Evolutionary conservation across 2,329 filamentous ascomycete species (phyloP).

Genomic region (Trichoderma pleuroti): DNA sequence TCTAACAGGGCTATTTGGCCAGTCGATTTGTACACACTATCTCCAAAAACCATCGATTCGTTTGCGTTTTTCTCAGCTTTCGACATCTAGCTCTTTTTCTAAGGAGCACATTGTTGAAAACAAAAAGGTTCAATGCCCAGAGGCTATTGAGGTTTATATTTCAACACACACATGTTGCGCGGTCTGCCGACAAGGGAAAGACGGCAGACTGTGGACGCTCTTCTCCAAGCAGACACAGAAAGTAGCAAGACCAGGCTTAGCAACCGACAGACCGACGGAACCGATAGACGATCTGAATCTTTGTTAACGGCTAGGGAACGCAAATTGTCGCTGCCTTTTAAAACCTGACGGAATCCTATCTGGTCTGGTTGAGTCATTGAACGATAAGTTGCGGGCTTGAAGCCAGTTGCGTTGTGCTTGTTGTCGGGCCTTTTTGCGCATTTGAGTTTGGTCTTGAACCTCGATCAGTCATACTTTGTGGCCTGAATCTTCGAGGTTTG

Average conservation of each 20-base stretch:
- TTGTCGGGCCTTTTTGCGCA: no score
- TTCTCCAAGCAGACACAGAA: slow-evolving; percentile 60
- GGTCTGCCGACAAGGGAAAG: slow-evolving; percentile 53
- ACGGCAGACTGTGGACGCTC: slow-evolving; percentile 56
- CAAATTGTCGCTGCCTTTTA: no score
- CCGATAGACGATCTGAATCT: slow-evolving; percentile 44
- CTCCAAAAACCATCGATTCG: neutral
- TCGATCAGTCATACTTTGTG: no score
- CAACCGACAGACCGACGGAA: slow-evolving; percentile 29
- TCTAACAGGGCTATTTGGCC: neutral
- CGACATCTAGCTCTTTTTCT: neutral
- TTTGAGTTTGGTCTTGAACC: no score
- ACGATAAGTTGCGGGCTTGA: no score
- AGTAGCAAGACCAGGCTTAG: slow-evolving; percentile 35
- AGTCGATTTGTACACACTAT: neutral
- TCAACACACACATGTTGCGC: no score
- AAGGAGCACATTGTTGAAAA: neutral
- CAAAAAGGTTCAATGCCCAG: no score
- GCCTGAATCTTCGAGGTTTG: slow-evolving; percentile 45
- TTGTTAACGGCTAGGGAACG: no score
- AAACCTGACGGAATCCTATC: no score
- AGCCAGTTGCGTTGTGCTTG: no score
- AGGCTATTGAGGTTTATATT: no score
- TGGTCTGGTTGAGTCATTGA: no score
- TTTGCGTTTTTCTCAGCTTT: neutral